phyloP scores from a whole-genome alignment of 257 asterid genomes.

The Salvia miltiorrhiza region DNA sequence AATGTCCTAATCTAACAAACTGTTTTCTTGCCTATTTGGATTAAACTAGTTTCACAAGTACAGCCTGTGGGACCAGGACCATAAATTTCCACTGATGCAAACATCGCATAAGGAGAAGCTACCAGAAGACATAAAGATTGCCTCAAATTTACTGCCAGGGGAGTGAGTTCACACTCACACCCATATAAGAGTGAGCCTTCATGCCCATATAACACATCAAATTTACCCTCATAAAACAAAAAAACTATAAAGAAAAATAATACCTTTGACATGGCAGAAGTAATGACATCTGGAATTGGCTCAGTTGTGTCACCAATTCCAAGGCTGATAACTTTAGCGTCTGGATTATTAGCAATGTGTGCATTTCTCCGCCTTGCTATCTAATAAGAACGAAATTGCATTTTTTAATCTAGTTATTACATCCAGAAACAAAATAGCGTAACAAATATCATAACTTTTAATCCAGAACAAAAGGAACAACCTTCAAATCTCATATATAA shows the following conservation, averaged over 20 bases:
- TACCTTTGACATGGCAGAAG: slow-evolving; percentile 93
- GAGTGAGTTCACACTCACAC: background rate
- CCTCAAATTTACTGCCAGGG: background rate
- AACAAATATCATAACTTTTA: background rate
- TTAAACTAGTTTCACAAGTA: slow-evolving; percentile 1
- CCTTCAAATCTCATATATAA: background rate
- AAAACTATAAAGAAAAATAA: slow-evolving; percentile 5
- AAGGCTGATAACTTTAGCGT: slow-evolving; percentile 89
- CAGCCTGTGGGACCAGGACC: slow-evolving; percentile 1
- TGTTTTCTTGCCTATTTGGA: background rate
- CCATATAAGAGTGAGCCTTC: background rate
- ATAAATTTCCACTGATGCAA: background rate
- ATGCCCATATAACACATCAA: background rate
- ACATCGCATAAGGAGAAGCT: background rate
- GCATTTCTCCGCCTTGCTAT: slow-evolving; percentile 82
- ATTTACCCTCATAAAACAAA: background rate
- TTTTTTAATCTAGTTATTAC: background rate
- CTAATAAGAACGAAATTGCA: slow-evolving; percentile 35
- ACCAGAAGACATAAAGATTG: background rate
- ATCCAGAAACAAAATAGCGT: background rate
- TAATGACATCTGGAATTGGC: slow-evolving; percentile 87
- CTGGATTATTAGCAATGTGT: slow-evolving; percentile 74
- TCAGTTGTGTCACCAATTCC: slow-evolving; percentile 99
- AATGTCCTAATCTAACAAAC: background rate
- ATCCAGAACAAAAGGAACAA: background rate